Percentiles rank a stretch among this genome's conserved stretches.
phyloP scores from a whole-genome alignment of 2,329 filamentous ascomycete genomes.

The Alternaria solani region DNA sequence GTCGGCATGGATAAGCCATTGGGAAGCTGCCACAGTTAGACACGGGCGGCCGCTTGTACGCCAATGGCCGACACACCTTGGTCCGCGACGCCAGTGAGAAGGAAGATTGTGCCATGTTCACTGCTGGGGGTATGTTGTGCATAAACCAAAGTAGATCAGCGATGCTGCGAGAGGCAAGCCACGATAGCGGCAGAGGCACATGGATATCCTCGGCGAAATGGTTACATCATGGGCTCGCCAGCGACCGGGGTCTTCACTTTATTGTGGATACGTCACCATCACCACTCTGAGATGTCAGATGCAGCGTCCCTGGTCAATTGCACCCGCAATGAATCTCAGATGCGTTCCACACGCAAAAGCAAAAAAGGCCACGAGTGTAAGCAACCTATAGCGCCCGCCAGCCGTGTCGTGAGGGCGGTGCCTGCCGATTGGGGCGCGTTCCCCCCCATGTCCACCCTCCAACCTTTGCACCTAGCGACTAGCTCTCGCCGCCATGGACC shows the following conservation, averaged over 20 bases:
- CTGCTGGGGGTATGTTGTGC: constrained; percentile 19
- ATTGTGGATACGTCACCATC: constrained; percentile 17
- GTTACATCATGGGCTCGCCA: constrained; percentile 39
- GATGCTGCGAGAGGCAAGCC: constrained; percentile 36
- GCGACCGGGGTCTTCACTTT: constrained; percentile 8
- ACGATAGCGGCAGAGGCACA: constrained; percentile 25
- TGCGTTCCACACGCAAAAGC: constrained; percentile 29
- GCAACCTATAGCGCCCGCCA: background rate
- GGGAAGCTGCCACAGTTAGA: constrained; percentile 50
- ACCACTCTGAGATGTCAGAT: background rate
- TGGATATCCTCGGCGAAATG: constrained; percentile 39
- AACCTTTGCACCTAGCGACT: constrained; percentile 7
- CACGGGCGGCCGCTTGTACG: constrained; percentile 9
- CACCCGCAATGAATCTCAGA: constrained; percentile 6
- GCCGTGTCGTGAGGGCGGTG: constrained; percentile 9
- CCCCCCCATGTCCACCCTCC: constrained; percentile 1
- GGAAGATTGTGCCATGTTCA: constrained; percentile 43
- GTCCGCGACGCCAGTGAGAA: constrained; percentile 56
- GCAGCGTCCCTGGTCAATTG: constrained; percentile 24
- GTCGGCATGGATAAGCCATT: constrained; percentile 74
- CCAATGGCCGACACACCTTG: constrained; percentile 37
- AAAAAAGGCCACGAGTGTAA: constrained; percentile 6
- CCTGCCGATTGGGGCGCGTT: constrained; percentile 23
- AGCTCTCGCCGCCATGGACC: background rate
- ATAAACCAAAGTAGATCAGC: constrained; percentile 26